phyloP scores from a whole-genome alignment of 805 yeast species.

The Candida ortonii region DNA sequence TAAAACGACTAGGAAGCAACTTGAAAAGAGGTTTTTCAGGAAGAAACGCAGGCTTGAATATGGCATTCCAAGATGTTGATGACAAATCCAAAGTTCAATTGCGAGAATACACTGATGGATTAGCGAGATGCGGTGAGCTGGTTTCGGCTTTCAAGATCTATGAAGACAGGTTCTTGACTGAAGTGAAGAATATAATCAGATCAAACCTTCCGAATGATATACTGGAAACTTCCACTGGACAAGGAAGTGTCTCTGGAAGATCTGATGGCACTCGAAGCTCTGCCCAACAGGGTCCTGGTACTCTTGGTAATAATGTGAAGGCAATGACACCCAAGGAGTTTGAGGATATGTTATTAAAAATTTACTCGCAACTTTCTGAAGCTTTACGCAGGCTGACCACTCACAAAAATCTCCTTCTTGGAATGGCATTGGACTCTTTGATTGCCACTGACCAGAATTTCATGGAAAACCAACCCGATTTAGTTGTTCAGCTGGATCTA shows the following conservation, averaged over 20 bases:
- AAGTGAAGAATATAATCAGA: conserved; percentile 71
- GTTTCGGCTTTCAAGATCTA: conserved; percentile 60
- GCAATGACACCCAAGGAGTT: conserved; percentile 73
- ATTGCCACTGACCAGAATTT: conserved; percentile 27
- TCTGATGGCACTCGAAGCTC: conserved; percentile 28
- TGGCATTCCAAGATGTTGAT: conserved; percentile 10
- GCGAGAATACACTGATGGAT: conserved; percentile 48
- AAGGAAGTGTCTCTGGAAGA: conserved; percentile 24
- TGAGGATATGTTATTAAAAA: conserved; percentile 60
- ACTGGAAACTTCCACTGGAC: conserved; percentile 13
- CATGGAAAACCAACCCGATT: conserved; percentile 32
- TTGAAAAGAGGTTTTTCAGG: conserved; percentile 11
- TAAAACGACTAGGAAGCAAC: conserved; percentile 43
- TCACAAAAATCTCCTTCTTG: conserved; percentile 78
- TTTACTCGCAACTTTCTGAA: conserved; percentile 65
- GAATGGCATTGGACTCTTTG: conserved; percentile 56
- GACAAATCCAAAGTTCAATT: conserved; percentile 42
- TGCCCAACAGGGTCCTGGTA: conserved; percentile 26
- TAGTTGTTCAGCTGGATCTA: conserved; percentile 63
- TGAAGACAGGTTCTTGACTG: conserved; percentile 65
- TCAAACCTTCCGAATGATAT: conserved; percentile 54
- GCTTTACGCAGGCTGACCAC: conserved; percentile 68
- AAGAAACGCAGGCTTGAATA: conserved; percentile 2
- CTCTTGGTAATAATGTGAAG: conserved; percentile 45
- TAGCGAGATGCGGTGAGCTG: conserved; percentile 60